A percentile compares a stretch with the other conserved stretches of the same genome.
phyloP scores from a whole-genome alignment of 2,329 filamentous ascomycete genomes.

The Fusarium tricinctum region DNA sequence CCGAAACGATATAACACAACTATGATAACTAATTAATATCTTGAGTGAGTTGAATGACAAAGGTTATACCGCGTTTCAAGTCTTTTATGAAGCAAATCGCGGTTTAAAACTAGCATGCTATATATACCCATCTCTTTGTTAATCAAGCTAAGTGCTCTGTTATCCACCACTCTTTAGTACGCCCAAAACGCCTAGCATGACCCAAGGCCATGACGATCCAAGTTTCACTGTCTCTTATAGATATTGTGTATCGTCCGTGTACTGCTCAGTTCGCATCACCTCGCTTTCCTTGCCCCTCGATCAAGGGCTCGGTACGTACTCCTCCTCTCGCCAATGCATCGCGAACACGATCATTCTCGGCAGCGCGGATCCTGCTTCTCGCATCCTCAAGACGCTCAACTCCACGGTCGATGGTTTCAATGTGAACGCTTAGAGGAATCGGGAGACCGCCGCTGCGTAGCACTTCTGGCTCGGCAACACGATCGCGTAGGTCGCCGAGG shows the following conservation, averaged over 20 bases:
- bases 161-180: constrained; percentile 13
- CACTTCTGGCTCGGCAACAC: constrained; percentile 76
- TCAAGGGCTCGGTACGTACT: constrained; percentile 56
- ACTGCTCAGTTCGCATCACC: background rate
- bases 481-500: constrained; percentile 78
- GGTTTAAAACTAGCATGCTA: background rate
- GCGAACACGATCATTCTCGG: constrained; percentile 71
- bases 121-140: background rate
- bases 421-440: constrained; percentile 79
- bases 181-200: constrained; percentile 28
- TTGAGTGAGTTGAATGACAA: background rate
- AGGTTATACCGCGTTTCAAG: background rate
- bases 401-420: constrained; percentile 79
- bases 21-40: background rate
- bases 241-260: background rate
- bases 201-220: constrained; percentile 3
- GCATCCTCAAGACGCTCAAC: constrained; percentile 79
- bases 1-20: background rate
- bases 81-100: background rate
- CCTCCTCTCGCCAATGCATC: constrained; percentile 65
- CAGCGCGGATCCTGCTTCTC: constrained; percentile 68
- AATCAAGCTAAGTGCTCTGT: background rate
- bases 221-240: constrained; percentile 1
- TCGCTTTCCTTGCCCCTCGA: constrained; percentile 53
- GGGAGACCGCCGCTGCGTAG: constrained; percentile 59